Evolutionary conservation across 805 yeast species (phyloP).

Genomic region (Lipomyces mesembrius): DNA sequence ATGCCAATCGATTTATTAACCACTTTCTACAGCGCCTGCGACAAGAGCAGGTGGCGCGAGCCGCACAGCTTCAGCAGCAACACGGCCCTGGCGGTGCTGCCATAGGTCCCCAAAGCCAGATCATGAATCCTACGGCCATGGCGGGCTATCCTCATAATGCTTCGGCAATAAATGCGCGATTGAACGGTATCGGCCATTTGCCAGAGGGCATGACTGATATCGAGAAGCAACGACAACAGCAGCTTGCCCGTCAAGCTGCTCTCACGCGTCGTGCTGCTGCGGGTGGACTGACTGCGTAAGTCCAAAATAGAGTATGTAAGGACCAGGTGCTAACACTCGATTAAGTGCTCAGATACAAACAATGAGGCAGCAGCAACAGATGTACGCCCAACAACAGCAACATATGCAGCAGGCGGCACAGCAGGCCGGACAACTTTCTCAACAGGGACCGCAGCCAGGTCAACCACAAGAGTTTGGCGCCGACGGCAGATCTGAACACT

Average conservation of each 20-base stretch:
- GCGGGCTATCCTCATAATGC: constrained; percentile 22
- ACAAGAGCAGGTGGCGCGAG: constrained; percentile 51
- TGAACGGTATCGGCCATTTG: constrained; percentile 28
- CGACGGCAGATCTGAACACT: constrained; percentile 24
- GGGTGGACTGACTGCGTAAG: constrained; percentile 28
- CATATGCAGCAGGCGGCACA: constrained; percentile 26
- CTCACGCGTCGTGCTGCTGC: constrained; percentile 40
- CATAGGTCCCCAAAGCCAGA: constrained; percentile 36
- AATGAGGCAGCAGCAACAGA: constrained; percentile 37
- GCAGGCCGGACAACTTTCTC: constrained; percentile 33
- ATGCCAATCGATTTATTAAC: not conserved
- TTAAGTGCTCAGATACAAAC: constrained; percentile 32
- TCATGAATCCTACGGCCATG: constrained; percentile 28
- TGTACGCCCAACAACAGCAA: constrained; percentile 19
- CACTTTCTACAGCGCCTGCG: constrained; percentile 51
- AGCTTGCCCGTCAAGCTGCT: constrained; percentile 42
- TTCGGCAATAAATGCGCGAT: constrained; percentile 16
- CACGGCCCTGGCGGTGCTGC: constrained; percentile 39
- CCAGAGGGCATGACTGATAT: constrained; percentile 39
- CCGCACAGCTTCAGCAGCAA: constrained; percentile 47
- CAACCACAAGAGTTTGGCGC: constrained; percentile 23
- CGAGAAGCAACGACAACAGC: constrained; percentile 41
- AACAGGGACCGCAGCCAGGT: constrained; percentile 28
- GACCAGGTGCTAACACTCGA: not conserved
- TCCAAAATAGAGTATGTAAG: not conserved